phyloP scores from a whole-genome alignment of 169 alveolate species.

The Babesia sp. region DNA sequence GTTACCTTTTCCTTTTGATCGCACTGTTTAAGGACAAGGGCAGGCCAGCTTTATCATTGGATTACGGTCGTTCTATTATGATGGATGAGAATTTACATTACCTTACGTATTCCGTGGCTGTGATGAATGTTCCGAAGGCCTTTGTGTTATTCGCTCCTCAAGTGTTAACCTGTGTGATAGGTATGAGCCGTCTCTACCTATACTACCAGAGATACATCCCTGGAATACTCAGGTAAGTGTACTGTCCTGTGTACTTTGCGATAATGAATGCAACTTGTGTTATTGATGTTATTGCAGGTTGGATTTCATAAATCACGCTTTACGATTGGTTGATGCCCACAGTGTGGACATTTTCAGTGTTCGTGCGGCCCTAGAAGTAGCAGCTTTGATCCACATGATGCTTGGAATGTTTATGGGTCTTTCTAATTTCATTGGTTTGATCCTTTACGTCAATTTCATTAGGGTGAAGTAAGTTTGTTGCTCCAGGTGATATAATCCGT shows the following conservation, averaged over 20 bases:
- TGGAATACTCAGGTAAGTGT: conserved; percentile 3
- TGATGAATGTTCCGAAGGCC: conserved; percentile 21
- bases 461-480: conserved; percentile 18
- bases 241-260: not conserved
- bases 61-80: not conserved
- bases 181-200: conserved; percentile 27
- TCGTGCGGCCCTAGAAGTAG: conserved; percentile 40
- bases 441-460: conserved; percentile 49
- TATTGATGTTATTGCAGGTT: not conserved
- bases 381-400: conserved; percentile 31
- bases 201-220: conserved; percentile 25
- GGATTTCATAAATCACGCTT: not conserved
- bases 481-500: not conserved
- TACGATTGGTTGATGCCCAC: conserved; percentile 12
- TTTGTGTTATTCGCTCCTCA: conserved; percentile 22
- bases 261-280: not conserved
- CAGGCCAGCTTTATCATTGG: conserved; percentile 17
- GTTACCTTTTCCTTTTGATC: conserved; percentile 34
- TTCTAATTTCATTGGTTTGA: conserved; percentile 18
- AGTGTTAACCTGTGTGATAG: conserved; percentile 41
- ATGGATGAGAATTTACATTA: conserved; percentile 33
- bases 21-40: conserved; percentile 46
- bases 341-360: not conserved
- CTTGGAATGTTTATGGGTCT: conserved; percentile 5
- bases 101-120: conserved; percentile 29